A percentile compares a stretch with the other conserved stretches of the same genome.
These are phyloP conservation scores for Aspergillus tanneri DNA, from an alignment of 2,329 filamentous ascomycete species.

Conservation along the genomic window DNA sequence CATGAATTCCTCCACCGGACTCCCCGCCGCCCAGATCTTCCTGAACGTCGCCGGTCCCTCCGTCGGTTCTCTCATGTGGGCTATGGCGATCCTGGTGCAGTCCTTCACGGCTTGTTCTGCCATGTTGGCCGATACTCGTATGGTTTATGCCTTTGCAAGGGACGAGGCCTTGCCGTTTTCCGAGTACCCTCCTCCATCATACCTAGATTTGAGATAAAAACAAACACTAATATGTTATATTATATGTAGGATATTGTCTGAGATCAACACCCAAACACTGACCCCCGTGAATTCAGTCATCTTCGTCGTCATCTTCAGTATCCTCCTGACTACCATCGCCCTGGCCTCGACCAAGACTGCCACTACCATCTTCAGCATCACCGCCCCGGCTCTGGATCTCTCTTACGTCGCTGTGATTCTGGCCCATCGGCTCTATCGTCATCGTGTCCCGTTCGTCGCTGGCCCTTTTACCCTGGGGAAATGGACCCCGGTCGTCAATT, in stretches of 20 bases:
- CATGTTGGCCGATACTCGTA: constrained; percentile 63
- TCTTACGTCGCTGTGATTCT: constrained; percentile 62
- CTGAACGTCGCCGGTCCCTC: constrained; percentile 58
- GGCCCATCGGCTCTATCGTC: constrained; percentile 55
- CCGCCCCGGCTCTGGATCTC: constrained; percentile 52
- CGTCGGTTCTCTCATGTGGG: constrained; percentile 62
- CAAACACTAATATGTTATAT: background rate
- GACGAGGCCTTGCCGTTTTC: constrained; percentile 63
- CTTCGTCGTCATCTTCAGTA: constrained; percentile 61
- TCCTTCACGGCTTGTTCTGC: constrained; percentile 65
- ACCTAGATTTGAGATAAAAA: background rate
- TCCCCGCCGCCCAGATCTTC: constrained; percentile 61
- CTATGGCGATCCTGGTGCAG: constrained; percentile 62
- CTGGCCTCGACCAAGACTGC: constrained; percentile 46
- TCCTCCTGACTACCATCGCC: constrained; percentile 50
- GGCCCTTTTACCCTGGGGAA: constrained; percentile 59
- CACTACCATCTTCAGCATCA: constrained; percentile 54
- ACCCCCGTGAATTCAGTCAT: constrained; percentile 64
- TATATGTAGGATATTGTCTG: constrained; percentile 49
- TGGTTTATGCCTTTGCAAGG: constrained; percentile 62
- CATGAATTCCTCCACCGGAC: constrained; percentile 57
- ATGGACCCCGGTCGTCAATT: constrained; percentile 57
- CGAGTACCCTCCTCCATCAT: constrained; percentile 34
- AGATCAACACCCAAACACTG: constrained; percentile 53
- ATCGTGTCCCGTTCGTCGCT: constrained; percentile 54